Conservation (phyloP, 140 eudicot species). For the Ambrosia hybrid region DNA sequence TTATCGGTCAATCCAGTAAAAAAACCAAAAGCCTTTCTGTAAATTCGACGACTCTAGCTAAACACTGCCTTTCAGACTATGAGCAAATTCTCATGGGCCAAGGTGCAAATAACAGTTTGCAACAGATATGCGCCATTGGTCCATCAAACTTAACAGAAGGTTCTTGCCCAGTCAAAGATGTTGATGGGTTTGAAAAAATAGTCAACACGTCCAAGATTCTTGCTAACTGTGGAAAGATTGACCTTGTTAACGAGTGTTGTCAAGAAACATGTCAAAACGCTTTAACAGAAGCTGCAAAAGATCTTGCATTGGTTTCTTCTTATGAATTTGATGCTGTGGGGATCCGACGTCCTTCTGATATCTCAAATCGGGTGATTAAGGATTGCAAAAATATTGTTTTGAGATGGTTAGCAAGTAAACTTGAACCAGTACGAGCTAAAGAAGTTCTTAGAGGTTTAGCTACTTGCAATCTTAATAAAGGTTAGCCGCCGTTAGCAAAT, state of each 20-base stretch:
- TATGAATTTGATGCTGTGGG: constrained; percentile 50
- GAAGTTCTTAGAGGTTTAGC: constrained; percentile 86
- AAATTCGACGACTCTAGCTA: constrained; percentile 69
- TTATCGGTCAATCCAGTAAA: constrained; percentile 87
- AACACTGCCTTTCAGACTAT: constrained; percentile 76
- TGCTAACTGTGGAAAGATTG: constrained; percentile 75
- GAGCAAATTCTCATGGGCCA: constrained; percentile 74
- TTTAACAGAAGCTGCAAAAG: constrained; percentile 67
- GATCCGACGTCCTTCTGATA: constrained; percentile 46
- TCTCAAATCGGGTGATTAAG: constrained; percentile 46
- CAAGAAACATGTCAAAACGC: constrained; percentile 87
- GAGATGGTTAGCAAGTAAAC: constrained; percentile 92
- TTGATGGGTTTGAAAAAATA: constrained; percentile 58
- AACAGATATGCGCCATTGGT: constrained; percentile 66
- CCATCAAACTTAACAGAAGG: constrained; percentile 81
- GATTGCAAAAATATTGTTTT: constrained; percentile 81
- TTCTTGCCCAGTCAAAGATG: constrained; percentile 86
- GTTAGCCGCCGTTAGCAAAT: constrained; percentile 30
- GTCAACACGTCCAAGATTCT: constrained; percentile 80
- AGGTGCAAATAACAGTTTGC: constrained; percentile 77
- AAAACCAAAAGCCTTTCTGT: constrained; percentile 63
- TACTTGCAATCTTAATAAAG: constrained; percentile 91
- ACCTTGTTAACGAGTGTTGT: constrained; percentile 86
- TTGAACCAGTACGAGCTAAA: constrained; percentile 71
- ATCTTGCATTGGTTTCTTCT: constrained; percentile 63